Base-by-base conservation (phyloP, 805 yeast genomes). In the Kodamaea kaohsiungensis region DNA sequence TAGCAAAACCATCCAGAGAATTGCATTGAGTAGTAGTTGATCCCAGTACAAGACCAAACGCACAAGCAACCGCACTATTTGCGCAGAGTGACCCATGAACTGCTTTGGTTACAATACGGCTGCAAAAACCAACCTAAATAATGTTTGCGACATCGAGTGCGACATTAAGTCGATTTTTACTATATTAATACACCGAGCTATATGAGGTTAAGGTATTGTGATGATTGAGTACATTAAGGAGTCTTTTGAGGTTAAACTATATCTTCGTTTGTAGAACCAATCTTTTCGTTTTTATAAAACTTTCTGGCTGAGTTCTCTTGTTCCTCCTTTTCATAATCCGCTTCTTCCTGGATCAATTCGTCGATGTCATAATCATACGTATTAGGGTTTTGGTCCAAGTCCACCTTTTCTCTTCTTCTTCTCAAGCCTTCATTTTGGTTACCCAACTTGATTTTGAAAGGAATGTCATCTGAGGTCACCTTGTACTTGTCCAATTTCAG, bases 281-380 rank as follows among this genome's bases (percentile, higher is more conserved):
- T 52, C 25, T 50, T 52, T 43, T 59, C 59, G 33, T 60, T 46
- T 47, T 61, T 62, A 50, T 66, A 66, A 37, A 61, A 61, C 15
- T 61, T 64, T 7, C 50, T 49, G 4, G 18, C 51, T 3, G 43
- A 27, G n/a, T 27, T 17, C 40, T 60, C 57, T 42, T 59, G 64
- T 16, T 59, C 63, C 17, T 51, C 46, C 2, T 54, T 57, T 6
- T 70, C 71, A 5, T 56, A 56, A 43, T 61, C 65, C 8, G 59
- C 63, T 50, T 72, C 77, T 46, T 76, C 79, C 22, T 62, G 59
- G 39, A 75, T 75, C 59, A 76, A 68, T 53, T 75, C 77, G 57
- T 76, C 80, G 52, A 76, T 65, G 52, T 76, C 80, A 49, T 74
- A 76, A 58, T 76, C 80, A 57, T 71, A 76, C 45, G 65, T 71